Evolutionary conservation across 305 asterid species (phyloP).

Genomic region (Solanum hybrid): DNA sequence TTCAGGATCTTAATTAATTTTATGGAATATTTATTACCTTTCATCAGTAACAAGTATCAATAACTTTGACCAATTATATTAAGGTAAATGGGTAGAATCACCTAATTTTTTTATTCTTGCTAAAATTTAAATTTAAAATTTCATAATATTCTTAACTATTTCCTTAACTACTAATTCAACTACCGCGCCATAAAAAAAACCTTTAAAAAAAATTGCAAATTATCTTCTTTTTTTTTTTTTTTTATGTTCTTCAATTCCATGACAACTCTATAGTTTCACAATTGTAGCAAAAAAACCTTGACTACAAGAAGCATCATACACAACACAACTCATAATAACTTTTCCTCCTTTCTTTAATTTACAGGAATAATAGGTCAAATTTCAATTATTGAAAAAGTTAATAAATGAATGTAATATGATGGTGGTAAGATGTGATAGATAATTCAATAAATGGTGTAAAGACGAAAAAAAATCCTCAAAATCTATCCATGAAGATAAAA

Average conservation of each 20-base stretch:
- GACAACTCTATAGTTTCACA: neutral
- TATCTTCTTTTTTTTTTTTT: too few relatives aligned
- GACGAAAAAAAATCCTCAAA: neutral
- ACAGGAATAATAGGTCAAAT: neutral
- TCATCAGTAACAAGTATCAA: neutral
- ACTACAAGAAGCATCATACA: neutral
- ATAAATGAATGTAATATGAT: neutral
- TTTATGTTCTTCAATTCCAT: neutral
- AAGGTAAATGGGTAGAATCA: too few relatives aligned
- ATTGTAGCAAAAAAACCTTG: neutral
- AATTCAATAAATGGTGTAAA: neutral
- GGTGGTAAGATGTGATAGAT: neutral
- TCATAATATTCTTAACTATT: neutral
- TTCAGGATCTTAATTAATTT: neutral
- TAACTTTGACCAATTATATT: neutral
- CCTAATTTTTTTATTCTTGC: rapidly evolving
- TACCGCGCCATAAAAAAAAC: neutral
- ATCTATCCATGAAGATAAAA: neutral
- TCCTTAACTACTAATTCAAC: neutral
- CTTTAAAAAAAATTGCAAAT: too few relatives aligned
- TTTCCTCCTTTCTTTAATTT: neutral
- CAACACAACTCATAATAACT: neutral
- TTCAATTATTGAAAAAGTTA: neutral
- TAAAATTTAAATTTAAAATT: neutral
- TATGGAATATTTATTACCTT: neutral